A percentile compares a stretch with the other conserved stretches of the same genome.
These are phyloP conservation scores for Lichtheimia corymbifera DNA, from an alignment of 371 early-diverging fungal species.

Conservation along the genomic window DNA sequence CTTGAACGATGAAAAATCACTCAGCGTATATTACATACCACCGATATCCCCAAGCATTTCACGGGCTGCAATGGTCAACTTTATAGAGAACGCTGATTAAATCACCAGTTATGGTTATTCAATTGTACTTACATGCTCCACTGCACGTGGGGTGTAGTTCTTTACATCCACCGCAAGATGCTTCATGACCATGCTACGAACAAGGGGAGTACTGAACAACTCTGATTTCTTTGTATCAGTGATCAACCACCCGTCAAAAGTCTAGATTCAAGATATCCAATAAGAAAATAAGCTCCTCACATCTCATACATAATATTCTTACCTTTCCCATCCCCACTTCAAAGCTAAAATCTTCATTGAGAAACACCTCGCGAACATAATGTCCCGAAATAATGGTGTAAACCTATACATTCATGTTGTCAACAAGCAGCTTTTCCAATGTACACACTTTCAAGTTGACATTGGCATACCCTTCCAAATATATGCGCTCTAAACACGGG, in stretches of 20 bases:
- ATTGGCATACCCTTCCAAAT: conserved; percentile 22
- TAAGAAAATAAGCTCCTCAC: too few relatives aligned
- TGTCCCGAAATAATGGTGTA: conserved; percentile 16
- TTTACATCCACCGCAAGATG: too few relatives aligned
- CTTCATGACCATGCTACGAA: too few relatives aligned
- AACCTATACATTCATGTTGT: neutral
- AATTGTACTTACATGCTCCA: too few relatives aligned
- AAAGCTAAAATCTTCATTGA: conserved; percentile 17
- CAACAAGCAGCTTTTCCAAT: neutral
- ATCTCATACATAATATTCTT: neutral
- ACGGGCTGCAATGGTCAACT: neutral
- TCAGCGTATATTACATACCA: neutral
- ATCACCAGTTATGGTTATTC: too few relatives aligned
- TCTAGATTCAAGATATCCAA: too few relatives aligned
- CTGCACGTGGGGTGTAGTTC: too few relatives aligned
- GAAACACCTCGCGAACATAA: conserved; percentile 19
- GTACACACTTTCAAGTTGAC: neutral
- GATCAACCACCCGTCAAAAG: too few relatives aligned
- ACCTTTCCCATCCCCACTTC: conserved; percentile 4
- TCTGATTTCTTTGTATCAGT: too few relatives aligned
- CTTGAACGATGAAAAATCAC: too few relatives aligned
- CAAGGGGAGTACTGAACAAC: too few relatives aligned
- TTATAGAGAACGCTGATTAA: too few relatives aligned
- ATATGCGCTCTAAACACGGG: conserved; percentile 29
- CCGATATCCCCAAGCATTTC: neutral